Evolutionary conservation across 1,139 yeast species (phyloP).

Genomic region (Zygosaccharomyces sapae): DNA sequence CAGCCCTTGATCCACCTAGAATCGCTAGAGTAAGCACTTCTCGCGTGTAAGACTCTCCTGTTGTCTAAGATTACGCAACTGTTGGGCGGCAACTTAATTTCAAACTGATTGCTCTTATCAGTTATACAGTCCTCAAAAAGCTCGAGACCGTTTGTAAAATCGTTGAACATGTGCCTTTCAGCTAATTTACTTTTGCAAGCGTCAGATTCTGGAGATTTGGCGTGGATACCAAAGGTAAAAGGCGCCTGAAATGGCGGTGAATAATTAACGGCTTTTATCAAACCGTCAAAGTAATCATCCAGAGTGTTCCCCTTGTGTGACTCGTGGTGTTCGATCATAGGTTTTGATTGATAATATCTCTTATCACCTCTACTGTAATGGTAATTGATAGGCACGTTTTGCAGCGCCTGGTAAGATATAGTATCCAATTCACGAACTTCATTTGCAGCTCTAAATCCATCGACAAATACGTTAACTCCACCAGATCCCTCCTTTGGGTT

Average conservation of each 20-base stretch:
- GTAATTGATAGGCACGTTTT: conserved; percentile 61
- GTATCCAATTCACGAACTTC: conserved; percentile 53
- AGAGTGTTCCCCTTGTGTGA: conserved; percentile 31
- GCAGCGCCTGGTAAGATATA: conserved; percentile 59
- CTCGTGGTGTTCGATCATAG: conserved; percentile 59
- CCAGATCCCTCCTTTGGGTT: conserved; percentile 64
- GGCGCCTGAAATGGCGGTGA: conserved; percentile 89
- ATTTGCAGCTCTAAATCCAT: conserved; percentile 65
- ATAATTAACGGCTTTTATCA: conserved; percentile 60
- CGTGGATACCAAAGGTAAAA: conserved; percentile 51
- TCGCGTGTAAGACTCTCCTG: conserved; percentile 67
- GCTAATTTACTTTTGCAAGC: conserved; percentile 37
- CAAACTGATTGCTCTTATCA: conserved; percentile 52
- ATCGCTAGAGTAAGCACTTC: conserved; percentile 55
- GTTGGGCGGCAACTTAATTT: conserved; percentile 56
- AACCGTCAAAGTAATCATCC: conserved; percentile 35
- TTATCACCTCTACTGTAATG: conserved; percentile 65
- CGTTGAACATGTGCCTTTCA: conserved; percentile 43
- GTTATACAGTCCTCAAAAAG: conserved; percentile 59
- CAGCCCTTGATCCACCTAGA: conserved; percentile 75
- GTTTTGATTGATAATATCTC: conserved; percentile 61
- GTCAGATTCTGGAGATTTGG: conserved; percentile 30
- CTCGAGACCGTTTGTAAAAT: conserved; percentile 56
- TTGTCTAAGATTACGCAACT: conserved; percentile 71
- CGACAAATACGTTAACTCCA: conserved; percentile 56